These are phyloP conservation scores for Trametes polyzona DNA, from an alignment of 1,284 basidiomycete genomes.

Conservation along the genomic window DNA sequence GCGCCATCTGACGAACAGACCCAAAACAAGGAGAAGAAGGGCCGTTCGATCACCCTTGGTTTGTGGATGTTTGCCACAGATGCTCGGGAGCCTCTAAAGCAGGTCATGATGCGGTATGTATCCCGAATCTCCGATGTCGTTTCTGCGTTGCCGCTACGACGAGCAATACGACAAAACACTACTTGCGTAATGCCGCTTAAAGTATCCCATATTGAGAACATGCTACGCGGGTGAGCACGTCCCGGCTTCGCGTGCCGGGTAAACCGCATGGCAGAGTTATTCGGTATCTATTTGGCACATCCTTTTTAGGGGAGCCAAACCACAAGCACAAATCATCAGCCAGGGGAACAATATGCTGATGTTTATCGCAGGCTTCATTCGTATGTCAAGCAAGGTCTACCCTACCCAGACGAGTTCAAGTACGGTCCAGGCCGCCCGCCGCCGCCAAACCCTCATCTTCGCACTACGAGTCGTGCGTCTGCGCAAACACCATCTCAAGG, in stretches of 20 bases:
- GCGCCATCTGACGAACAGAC: conserved; percentile 25
- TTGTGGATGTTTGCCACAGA: conserved; percentile 82
- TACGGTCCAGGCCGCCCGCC: conserved; percentile 69
- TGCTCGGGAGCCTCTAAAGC: conserved; percentile 69
- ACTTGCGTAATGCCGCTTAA: no score
- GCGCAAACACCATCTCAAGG: conserved; percentile 10
- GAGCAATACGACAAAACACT: no score
- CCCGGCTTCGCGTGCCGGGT: no score
- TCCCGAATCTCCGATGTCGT: neutral
- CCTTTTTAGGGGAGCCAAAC: no score
- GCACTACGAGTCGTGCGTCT: conserved; percentile 32
- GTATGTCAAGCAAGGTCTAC: conserved; percentile 62
- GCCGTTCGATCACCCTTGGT: conserved; percentile 65
- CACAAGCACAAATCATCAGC: no score
- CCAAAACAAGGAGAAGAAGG: conserved; percentile 48
- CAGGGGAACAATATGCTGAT: neutral
- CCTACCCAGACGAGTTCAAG: conserved; percentile 70
- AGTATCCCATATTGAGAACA: no score
- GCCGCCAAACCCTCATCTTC: conserved; percentile 48
- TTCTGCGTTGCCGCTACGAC: neutral
- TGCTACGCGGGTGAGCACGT: no score
- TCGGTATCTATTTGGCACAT: no score
- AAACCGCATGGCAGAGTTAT: no score
- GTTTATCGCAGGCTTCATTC: conserved; percentile 53
- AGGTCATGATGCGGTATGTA: conserved; percentile 65